Conservation (phyloP, 2,329 filamentous ascomycete genomes). For the Nakataea oryzae region DNA sequence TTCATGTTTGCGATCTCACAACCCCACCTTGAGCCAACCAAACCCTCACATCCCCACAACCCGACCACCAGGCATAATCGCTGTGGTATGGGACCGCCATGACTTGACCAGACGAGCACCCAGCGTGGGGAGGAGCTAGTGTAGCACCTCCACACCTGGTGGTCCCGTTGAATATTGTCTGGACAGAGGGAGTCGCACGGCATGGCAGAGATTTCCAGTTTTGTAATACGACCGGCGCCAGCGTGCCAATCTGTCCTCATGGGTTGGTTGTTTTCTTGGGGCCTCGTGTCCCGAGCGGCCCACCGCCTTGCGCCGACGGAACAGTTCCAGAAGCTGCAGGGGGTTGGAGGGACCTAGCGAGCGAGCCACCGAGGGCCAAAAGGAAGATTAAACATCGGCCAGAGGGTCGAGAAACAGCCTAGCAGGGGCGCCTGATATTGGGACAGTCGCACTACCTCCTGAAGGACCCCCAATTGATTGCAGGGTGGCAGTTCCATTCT, state of each 20-base stretch:
- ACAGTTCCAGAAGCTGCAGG: neutral
- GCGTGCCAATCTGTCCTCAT: neutral
- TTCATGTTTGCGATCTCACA: neutral
- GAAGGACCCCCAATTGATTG: neutral
- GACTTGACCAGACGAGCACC: too few relatives aligned
- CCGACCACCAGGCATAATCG: neutral
- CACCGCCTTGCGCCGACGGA: neutral
- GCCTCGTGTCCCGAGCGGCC: neutral
- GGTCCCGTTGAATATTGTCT: neutral
- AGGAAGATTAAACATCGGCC: neutral
- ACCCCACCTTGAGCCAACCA: neutral
- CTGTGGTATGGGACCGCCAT: neutral
- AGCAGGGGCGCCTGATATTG: neutral
- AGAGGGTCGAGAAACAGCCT: neutral
- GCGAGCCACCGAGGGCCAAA: neutral
- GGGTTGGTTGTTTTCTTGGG: neutral
- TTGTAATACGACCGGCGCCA: neutral
- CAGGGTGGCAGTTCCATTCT: neutral
- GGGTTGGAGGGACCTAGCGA: too few relatives aligned
- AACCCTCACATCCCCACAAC: too few relatives aligned
- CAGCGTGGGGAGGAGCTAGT: neutral
- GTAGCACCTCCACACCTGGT: neutral
- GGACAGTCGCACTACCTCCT: neutral
- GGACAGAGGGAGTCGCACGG: neutral
- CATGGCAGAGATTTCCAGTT: neutral